Conservation (phyloP, 176 grass and related monocot genomes). For the Phragmites australis region DNA sequence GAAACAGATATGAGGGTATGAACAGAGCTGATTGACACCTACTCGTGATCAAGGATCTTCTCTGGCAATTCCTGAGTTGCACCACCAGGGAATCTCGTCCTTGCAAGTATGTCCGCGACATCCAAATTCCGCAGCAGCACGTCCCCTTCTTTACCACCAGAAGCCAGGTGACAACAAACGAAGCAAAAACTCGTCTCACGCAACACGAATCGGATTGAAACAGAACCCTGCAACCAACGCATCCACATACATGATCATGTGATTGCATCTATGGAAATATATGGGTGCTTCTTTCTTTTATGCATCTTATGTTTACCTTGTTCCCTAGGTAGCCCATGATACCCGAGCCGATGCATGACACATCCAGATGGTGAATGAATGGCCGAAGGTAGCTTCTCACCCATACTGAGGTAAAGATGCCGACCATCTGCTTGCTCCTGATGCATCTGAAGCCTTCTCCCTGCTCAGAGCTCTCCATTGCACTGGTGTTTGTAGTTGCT, state of each 20-base stretch:
- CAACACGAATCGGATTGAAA: conserved; percentile 76
- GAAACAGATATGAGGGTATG: neutral
- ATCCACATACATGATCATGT: conserved; percentile 11
- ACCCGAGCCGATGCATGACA: conserved; percentile 79
- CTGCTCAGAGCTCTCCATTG: conserved; percentile 26
- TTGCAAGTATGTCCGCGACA: conserved; percentile 55
- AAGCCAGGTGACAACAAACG: conserved; percentile 94
- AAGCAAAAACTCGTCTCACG: conserved; percentile 87
- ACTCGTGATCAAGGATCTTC: conserved; percentile 89
- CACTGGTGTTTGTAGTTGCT: conserved; percentile 33
- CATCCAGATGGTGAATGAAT: conserved; percentile 55
- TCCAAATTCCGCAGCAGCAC: conserved; percentile 74
- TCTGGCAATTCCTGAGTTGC: conserved; percentile 54
- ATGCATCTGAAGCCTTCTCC: conserved; percentile 61
- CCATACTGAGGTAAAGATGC: conserved; percentile 80
- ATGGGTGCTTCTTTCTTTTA: neutral
- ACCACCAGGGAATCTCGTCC: conserved; percentile 60
- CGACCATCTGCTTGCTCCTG: conserved; percentile 97
- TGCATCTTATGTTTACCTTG: conserved; percentile 58
- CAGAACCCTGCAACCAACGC: conserved; percentile 61
- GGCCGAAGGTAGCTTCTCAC: conserved; percentile 59
- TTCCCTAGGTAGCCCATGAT: conserved; percentile 94
- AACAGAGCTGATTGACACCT: conserved; percentile 45
- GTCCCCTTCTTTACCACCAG: conserved; percentile 81
- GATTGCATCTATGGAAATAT: conserved; percentile 9